Evolutionary conservation across 495 filamentous ascomycete species (phyloP), one percentile per base, ranked within the genome.

Genomic region (Aspergillus sclerotiicarbonarius): DNA sequence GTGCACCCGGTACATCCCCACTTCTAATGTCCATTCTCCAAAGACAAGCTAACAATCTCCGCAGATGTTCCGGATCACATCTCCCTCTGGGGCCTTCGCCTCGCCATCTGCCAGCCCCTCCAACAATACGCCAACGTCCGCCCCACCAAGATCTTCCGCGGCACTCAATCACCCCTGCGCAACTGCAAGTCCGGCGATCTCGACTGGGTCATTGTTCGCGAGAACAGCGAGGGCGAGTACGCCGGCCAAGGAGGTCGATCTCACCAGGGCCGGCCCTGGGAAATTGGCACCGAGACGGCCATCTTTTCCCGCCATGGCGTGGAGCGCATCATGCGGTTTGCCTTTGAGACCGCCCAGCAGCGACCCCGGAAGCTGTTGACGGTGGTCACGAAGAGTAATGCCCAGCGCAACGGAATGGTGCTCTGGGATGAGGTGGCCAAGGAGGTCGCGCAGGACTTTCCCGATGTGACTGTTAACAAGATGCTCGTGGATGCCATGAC

Each of bases 401-500:
- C 82, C 0, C 80, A 83, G 72, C 70, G 80, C 3, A 79, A 82
- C 60, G 82, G 82, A 0, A 78, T 84, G 79, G 82, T 84, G 13
- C 62, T 83, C 18, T 83, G 82, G 81, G 82, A 84, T 66, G 74
- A 80, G 59, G 72, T 83, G 12, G 80, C 80, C 6, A 64, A 66
- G 45, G 56, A 64, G 6, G 74, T 83, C 18, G 74, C 74, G 1
- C 62, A 53, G 58, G 77, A 83, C 3, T 84, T 78, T 59, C 81
- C 80, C 7, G 77, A 82, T 57, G 80, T 83, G 21, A 72, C 74
- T 53, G 66, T 73, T 21, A 80, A 84, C 50, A 84, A 82, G 68
- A 84, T 84, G 81, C 67, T 84, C 21, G 82, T 84, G 45, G 82
- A 84, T 68, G 80, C 82, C 15, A 84, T 84, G 82, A 84, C 82